Evolutionary conservation across 73 alveolate genomes (phyloP).

Genomic region (Stentor roeselii): DNA sequence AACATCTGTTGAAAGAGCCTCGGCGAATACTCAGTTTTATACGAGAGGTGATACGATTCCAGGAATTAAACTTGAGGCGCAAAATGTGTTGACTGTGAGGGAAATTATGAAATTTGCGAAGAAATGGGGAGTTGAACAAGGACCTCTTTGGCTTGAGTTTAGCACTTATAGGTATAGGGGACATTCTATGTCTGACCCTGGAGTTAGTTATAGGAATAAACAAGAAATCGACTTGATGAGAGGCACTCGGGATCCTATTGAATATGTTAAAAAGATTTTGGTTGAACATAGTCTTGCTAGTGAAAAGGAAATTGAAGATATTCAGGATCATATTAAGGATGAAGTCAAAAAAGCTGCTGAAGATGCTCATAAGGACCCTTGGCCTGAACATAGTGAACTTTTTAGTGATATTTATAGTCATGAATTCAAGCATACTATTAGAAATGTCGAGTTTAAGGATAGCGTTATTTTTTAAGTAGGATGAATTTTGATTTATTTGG

Average conservation of each 20-base stretch:
- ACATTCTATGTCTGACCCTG: slow-evolving; percentile 89
- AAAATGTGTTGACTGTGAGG: slow-evolving; percentile 66
- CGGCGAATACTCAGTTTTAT: slow-evolving; percentile 72
- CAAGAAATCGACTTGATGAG: slow-evolving; percentile 73
- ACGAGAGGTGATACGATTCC: slow-evolving; percentile 85
- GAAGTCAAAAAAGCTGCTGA: slow-evolving; percentile 71
- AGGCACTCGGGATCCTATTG: slow-evolving; percentile 70
- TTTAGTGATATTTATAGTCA: slow-evolving; percentile 52
- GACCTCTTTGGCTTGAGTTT: slow-evolving; percentile 75
- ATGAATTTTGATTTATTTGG: not conserved
- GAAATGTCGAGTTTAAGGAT: slow-evolving; percentile 26
- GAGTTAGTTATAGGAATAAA: slow-evolving; percentile 76
- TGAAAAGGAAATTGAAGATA: slow-evolving; percentile 62
- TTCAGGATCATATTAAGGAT: slow-evolving; percentile 55
- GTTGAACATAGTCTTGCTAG: slow-evolving; percentile 58
- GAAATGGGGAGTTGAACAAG: slow-evolving; percentile 60
- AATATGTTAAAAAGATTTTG: slow-evolving; percentile 49
- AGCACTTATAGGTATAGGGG: slow-evolving; percentile 85
- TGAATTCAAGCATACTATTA: not conserved
- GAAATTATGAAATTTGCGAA: slow-evolving; percentile 76
- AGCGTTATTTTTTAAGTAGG: slow-evolving; percentile 2
- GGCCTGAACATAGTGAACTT: slow-evolving; percentile 65
- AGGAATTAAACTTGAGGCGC: slow-evolving; percentile 71
- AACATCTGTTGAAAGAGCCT: slow-evolving; percentile 69
- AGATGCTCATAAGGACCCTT: slow-evolving; percentile 65